Conservation (phyloP, 768 basidiomycete species). For the Suillus subalutaceus region DNA sequence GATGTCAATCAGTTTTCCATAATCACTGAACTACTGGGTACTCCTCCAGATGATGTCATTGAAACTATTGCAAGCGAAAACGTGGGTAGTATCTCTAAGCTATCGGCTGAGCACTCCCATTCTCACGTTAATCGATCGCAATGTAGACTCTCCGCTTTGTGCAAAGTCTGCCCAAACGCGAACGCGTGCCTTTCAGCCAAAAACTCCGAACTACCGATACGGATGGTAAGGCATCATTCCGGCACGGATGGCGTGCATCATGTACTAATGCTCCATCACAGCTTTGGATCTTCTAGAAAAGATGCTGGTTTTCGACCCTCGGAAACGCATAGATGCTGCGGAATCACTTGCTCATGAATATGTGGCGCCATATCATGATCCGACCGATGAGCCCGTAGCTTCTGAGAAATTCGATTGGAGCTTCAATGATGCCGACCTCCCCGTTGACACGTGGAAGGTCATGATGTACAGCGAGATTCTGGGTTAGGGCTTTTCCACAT, state of each 20-base stretch:
- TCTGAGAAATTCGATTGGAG: slow-evolving; percentile 98
- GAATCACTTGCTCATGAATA: slow-evolving; percentile 92
- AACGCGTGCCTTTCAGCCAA: slow-evolving; percentile 92
- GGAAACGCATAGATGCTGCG: slow-evolving; percentile 93
- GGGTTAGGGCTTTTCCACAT: slow-evolving; percentile 52
- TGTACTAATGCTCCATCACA: slow-evolving; percentile 29
- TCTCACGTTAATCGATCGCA: slow-evolving; percentile 15
- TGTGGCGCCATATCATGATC: slow-evolving; percentile 97
- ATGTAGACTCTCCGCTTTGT: slow-evolving; percentile 94
- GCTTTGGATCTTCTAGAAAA: slow-evolving; percentile 96
- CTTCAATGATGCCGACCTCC: slow-evolving; percentile 99
- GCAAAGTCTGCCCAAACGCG: slow-evolving; percentile 95
- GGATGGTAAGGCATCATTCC: slow-evolving; percentile 57
- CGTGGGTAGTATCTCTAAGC: slow-evolving; percentile 48
- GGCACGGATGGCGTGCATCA: not conserved
- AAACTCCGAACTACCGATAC: slow-evolving; percentile 90
- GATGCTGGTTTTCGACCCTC: slow-evolving; percentile 98
- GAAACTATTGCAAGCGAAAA: slow-evolving; percentile 98
- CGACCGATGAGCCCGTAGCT: slow-evolving; percentile 94
- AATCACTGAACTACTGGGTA: slow-evolving; percentile 96
- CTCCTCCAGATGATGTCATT: slow-evolving; percentile 99
- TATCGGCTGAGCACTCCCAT: slow-evolving; percentile 4
- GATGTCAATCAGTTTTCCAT: slow-evolving; percentile 99
- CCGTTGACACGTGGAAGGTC: slow-evolving; percentile 99
- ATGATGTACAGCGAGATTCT: slow-evolving; percentile 99